A percentile compares a stretch with the other conserved stretches of the same genome.
Conservation (phyloP, 257 asterid genomes). For the Petunia axillaris region DNA sequence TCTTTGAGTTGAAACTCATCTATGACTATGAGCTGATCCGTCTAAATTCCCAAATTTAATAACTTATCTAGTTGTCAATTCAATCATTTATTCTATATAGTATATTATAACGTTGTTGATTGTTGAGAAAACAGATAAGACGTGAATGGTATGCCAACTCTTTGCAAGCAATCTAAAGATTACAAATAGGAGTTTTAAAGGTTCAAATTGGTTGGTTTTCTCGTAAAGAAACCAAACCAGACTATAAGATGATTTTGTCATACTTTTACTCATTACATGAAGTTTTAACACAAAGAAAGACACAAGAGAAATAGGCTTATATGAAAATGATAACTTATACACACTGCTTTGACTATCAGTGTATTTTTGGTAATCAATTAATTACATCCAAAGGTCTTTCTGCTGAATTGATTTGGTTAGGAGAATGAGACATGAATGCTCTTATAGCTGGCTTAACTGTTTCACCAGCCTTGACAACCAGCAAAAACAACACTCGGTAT, state of each 20-base stretch:
- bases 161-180: not conserved
- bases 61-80: not conserved
- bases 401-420: not conserved
- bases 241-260: too few species aligned
- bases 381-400: not conserved
- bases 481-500: conserved; percentile 50
- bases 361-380: not conserved
- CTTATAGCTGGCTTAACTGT: conserved; percentile 33
- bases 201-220: too few species aligned
- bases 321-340: not conserved
- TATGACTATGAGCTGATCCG: not conserved
- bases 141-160: not conserved
- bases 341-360: not conserved
- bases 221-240: too few species aligned
- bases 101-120: not conserved
- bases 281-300: not conserved
- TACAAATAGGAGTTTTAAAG: too few species aligned
- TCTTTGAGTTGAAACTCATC: not conserved
- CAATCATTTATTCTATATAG: not conserved
- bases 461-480: conserved; percentile 44
- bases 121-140: not conserved
- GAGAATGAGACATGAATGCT: not conserved
- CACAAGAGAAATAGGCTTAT: not conserved
- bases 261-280: not conserved
- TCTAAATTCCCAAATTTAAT: not conserved